Percentiles rank a stretch among this genome's conserved stretches.
These are phyloP conservation scores for Punctularia strigosozonata DNA, from an alignment of 768 basidiomycete species.

Conservation along the genomic window DNA sequence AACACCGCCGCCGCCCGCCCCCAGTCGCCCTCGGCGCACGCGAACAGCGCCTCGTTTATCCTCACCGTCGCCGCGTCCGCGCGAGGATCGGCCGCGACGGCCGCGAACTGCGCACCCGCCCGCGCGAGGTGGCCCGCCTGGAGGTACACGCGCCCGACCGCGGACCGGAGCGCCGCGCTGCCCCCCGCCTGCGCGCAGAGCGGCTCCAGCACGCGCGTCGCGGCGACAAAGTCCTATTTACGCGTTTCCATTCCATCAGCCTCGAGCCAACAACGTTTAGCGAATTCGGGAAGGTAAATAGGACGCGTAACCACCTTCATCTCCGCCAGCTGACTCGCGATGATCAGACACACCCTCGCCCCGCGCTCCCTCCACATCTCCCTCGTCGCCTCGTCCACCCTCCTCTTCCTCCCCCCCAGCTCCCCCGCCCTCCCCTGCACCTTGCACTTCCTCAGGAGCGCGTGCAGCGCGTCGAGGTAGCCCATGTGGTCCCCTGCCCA, in stretches of 20 bases:
- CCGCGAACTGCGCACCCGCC: conserved; percentile 48
- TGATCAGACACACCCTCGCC: conserved; percentile 61
- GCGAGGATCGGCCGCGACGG: conserved; percentile 30
- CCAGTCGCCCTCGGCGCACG: conserved; percentile 67
- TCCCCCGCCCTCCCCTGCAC: conserved; percentile 3
- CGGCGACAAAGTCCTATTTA: conserved; percentile 55
- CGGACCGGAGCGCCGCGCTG: conserved; percentile 51
- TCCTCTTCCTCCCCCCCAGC: background rate
- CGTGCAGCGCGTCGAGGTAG: conserved; percentile 63
- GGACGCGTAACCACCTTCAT: conserved; percentile 57
- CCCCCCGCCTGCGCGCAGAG: conserved; percentile 32
- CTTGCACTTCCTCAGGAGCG: conserved; percentile 52
- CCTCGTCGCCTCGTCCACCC: conserved; percentile 2
- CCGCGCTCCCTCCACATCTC: conserved; percentile 79
- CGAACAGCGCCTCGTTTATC: conserved; percentile 59
- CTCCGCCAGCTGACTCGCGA: conserved; percentile 74
- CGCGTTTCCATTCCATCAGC: background rate
- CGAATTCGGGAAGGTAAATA: background rate
- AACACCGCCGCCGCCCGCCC: conserved; percentile 33
- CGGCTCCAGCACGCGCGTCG: conserved; percentile 54
- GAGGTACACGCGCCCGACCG: conserved; percentile 64
- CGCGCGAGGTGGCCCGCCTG: conserved; percentile 54
- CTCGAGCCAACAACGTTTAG: background rate
- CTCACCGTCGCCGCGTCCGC: conserved; percentile 32
- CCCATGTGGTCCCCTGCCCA: conserved; percentile 77